These are phyloP conservation scores for Fistulifera pelliculosa DNA, from an alignment of 108 stramenopile species.

Conservation along the genomic window DNA sequence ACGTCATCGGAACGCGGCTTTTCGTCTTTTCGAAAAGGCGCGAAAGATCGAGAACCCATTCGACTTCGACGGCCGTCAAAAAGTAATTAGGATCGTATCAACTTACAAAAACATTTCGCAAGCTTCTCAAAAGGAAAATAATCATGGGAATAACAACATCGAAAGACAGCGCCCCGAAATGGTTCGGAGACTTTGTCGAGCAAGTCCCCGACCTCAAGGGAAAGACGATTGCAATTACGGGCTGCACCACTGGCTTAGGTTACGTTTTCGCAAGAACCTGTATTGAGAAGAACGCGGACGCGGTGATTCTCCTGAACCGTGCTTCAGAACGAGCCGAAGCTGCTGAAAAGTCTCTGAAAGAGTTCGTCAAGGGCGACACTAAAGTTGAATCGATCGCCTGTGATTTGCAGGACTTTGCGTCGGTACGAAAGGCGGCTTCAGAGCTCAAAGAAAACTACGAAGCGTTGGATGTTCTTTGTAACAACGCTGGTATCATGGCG, in stretches of 20 bases:
- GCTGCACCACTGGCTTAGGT: constrained; percentile 31
- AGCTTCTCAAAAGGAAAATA: too few species aligned
- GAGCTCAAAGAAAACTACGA: constrained; percentile 24
- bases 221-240: constrained; percentile 45
- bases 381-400: constrained; percentile 30
- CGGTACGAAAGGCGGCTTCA: constrained; percentile 22
- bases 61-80: too few species aligned
- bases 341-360: constrained; percentile 19
- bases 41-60: too few species aligned
- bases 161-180: too few species aligned
- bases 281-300: constrained; percentile 26
- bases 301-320: constrained; percentile 35
- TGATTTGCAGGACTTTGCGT: constrained; percentile 34
- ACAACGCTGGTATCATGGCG: constrained; percentile 62
- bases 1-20: too few species aligned
- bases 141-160: too few species aligned
- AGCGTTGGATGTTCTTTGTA: constrained; percentile 34
- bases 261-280: constrained; percentile 20
- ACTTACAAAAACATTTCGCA: too few species aligned
- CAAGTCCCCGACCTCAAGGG: constrained; percentile 25
- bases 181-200: constrained; percentile 9
- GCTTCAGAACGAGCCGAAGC: constrained; percentile 27
- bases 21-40: too few species aligned
- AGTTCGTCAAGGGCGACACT: background rate
- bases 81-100: too few species aligned